Evolutionary conservation across 1,284 basidiomycete species (phyloP), one percentile per base, ranked within the genome.

Genomic region (Apiotrichum veenhuisii): DNA sequence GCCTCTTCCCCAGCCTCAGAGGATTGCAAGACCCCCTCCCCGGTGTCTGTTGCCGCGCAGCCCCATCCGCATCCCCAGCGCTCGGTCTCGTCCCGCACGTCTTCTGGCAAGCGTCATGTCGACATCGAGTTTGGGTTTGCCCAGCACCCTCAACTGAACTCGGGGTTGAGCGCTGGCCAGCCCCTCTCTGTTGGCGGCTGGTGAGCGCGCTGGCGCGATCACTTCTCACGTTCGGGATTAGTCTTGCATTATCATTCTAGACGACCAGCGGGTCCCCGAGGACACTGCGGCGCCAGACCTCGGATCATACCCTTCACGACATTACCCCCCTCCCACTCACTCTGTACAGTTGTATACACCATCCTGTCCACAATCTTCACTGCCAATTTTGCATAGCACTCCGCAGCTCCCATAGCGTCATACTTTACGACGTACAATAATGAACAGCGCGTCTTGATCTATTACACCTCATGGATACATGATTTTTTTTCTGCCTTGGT

Each of bases 11-110:
- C 74, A 0, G 74, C 72, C 4, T 69, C 66, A 1, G 74, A 76
- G 52, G 72, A 76, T 60, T 76, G 74, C 65, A 74, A 73, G 61
- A 76, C 74, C 9, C 74, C 74, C 10, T 72, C 70, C 14, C 74
- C 74, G 7, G 65, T 76, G 27, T 66, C 71, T 11, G 53, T 72
- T 20, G 65, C 47, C 18, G 25, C 42, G 33, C 55, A 58, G 51
- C 50, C 48, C 50, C 27, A 58, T 11, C 45, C 45, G 14, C 45
- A 47, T 33, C 2, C 23, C 23, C 41, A 61, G 55, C 59, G 59
- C 23, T 47, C 54, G 25, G 40, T 8, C 18, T 37, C 40, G 25
- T 57, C 55, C 22, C 49, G 38, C 46, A 44, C 55, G 25, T 44
- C 46, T 27, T 45, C 42, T 18, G 47, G 49, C 51, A 58, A 57